Evolutionary conservation across 805 yeast species (phyloP).

Genomic region (Candida ovalis): DNA sequence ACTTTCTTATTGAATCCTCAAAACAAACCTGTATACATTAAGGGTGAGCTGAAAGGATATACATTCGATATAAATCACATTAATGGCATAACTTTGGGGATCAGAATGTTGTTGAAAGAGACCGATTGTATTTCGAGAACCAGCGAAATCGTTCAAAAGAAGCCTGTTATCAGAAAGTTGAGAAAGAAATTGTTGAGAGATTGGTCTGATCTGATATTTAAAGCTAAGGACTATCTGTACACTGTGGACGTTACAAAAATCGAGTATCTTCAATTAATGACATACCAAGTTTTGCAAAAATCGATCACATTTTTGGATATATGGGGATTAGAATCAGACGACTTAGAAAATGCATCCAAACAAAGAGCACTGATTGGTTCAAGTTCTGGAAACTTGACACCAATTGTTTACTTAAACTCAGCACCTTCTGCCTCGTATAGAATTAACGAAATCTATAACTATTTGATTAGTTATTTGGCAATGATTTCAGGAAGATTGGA

Average conservation of each 20-base stretch:
- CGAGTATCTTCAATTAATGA: conserved; percentile 57
- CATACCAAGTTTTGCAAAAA: conserved; percentile 63
- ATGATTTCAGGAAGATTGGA: conserved; percentile 74
- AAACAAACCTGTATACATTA: conserved; percentile 37
- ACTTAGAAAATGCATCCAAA: conserved; percentile 25
- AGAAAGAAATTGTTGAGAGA: conserved; percentile 71
- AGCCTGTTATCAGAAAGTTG: conserved; percentile 56
- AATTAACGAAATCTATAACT: conserved; percentile 58
- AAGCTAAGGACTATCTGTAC: conserved; percentile 70
- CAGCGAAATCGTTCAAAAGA: conserved; percentile 60
- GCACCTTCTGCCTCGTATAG: conserved; percentile 65
- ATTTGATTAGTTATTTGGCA: conserved; percentile 58
- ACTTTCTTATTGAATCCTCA: conserved; percentile 63
- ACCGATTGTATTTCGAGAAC: conserved; percentile 76
- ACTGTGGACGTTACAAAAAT: conserved; percentile 56
- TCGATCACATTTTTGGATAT: conserved; percentile 60
- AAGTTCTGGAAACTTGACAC: conserved; percentile 8
- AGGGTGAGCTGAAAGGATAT: conserved; percentile 34
- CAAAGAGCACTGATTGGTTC: conserved; percentile 4
- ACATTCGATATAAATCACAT: conserved; percentile 56
- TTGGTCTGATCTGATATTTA: conserved; percentile 75
- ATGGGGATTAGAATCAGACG: conserved; percentile 67
- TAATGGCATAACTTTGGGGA: conserved; percentile 71
- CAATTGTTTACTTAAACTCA: conserved; percentile 40
- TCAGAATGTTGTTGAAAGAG: conserved; percentile 54